phyloP scores from a whole-genome alignment of 371 early-diverging fungal species.

The Mortierella sp. region DNA sequence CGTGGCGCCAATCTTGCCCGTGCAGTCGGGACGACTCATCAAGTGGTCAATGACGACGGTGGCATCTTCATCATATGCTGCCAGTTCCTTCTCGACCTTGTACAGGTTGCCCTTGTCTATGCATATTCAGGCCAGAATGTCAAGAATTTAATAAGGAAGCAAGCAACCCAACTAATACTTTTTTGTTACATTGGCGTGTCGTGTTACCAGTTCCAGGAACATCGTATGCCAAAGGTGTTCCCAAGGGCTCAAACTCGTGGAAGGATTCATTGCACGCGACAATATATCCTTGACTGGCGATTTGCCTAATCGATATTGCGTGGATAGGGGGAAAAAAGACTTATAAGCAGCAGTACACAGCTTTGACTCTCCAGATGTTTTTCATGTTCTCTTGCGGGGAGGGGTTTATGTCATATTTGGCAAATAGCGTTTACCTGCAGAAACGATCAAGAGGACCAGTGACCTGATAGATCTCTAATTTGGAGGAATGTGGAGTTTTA shows the following conservation, averaged over 20 bases:
- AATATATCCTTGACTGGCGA: slow-evolving; percentile 58
- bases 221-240: slow-evolving; percentile 62
- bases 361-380: too few species aligned
- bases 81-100: slow-evolving; percentile 61
- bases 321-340: too few species aligned
- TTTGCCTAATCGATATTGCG: too few species aligned
- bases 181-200: too few species aligned
- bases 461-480: slow-evolving; percentile 65
- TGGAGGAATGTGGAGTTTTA: too few species aligned
- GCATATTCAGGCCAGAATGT: too few species aligned
- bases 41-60: slow-evolving; percentile 59
- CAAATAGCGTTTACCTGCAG: too few species aligned
- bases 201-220: slow-evolving; percentile 58
- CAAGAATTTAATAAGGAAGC: too few species aligned
- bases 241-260: slow-evolving; percentile 65
- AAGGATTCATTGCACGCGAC: slow-evolving; percentile 66
- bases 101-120: slow-evolving; percentile 56
- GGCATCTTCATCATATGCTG: slow-evolving; percentile 65
- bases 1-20: slow-evolving; percentile 61
- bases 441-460: slow-evolving; percentile 67
- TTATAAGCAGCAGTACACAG: too few species aligned
- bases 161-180: too few species aligned
- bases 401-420: too few species aligned
- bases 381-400: too few species aligned
- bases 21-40: slow-evolving; percentile 58